Evolutionary conservation across 768 basidiomycete species (phyloP), one percentile per base, ranked within the genome.

Genomic region (Grammothele lineata): DNA sequence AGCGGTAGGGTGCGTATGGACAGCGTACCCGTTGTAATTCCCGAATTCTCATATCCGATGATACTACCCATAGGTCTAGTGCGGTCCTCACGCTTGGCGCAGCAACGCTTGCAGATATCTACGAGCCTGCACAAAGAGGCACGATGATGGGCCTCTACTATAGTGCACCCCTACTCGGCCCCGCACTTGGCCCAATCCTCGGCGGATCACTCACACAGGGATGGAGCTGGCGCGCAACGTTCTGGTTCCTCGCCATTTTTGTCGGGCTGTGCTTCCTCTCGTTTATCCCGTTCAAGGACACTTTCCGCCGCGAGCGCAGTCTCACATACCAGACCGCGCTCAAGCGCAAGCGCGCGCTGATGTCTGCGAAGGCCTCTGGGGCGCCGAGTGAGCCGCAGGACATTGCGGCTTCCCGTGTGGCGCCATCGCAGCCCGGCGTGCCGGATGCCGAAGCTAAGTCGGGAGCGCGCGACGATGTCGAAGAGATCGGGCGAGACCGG

Each of bases 301-400:
- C 90, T 0, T 94, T 88, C 68, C 77, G 91, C 15, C 70, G 75
- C 45, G 88, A 92, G 58, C 83, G 93, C 35, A 93, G 90, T 44
- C 66, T 87, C 19, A 78, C 80, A 2, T 95, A 94, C 62, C 87
- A 88, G 60, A 71, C 72, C 27, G 81, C 82, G 0, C 66, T 88
- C 35, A 66, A 71, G 38, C 71, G 74, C 14, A 46, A 68, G 5
- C 63, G 63, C 36, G 59, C 62, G 10, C 44, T 45, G 33, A 53
- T 57, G 37, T 53, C 55, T 8, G 43, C 57, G 23, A 54, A 54
- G 33, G 47, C 57, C 21, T 52, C 59, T 19, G 54, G 62, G 43
- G 44, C 58, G 32, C 49, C 55, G n/a, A 59, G 60, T 17, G 46
- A 61, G 8, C 51, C 50, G 6, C 54, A 62, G 18, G 55, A 55